A percentile compares a stretch with the other conserved stretches of the same genome.
phyloP scores from a whole-genome alignment of 495 filamentous ascomycete species.

The Neurospora sp. region DNA sequence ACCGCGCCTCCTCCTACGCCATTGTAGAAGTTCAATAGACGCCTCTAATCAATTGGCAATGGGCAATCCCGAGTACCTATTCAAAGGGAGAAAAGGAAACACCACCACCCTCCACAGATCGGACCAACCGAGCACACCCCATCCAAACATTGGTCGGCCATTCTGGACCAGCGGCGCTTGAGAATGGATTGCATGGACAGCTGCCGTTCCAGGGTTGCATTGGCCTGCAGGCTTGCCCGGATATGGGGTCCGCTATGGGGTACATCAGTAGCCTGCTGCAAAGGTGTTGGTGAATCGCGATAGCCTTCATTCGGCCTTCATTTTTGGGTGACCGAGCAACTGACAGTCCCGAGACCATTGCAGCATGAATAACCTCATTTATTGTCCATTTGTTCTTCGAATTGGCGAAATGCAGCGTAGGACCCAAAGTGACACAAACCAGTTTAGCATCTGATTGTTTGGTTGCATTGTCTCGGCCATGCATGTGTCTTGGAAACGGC shows the following conservation, averaged over 20 bases:
- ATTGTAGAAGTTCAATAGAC: not conserved
- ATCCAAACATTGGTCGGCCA: not conserved
- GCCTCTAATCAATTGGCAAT: not conserved
- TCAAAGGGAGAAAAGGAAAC: not conserved
- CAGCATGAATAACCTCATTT: not conserved
- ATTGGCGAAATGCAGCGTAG: not conserved
- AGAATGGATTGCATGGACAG: not conserved
- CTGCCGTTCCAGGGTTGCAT: not conserved
- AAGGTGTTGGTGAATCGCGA: not conserved
- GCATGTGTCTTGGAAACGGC: not conserved
- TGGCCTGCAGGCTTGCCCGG: not conserved
- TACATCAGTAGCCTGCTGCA: not conserved
- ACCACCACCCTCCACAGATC: not conserved
- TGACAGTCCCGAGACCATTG: not conserved
- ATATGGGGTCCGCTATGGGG: not conserved
- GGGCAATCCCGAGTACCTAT: not conserved
- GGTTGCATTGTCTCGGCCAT: not conserved
- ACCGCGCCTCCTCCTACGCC: not conserved
- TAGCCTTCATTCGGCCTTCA: not conserved
- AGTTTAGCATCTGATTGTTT: not conserved
- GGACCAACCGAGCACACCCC: not conserved
- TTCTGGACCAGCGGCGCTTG: not conserved
- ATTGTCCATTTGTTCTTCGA: not conserved
- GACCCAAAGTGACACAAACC: not conserved
- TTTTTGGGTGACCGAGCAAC: not conserved